Evolutionary conservation across 192 early-diverging fungal species (phyloP), one percentile per base, ranked within the genome.

Genomic region (Backusella westeae): DNA sequence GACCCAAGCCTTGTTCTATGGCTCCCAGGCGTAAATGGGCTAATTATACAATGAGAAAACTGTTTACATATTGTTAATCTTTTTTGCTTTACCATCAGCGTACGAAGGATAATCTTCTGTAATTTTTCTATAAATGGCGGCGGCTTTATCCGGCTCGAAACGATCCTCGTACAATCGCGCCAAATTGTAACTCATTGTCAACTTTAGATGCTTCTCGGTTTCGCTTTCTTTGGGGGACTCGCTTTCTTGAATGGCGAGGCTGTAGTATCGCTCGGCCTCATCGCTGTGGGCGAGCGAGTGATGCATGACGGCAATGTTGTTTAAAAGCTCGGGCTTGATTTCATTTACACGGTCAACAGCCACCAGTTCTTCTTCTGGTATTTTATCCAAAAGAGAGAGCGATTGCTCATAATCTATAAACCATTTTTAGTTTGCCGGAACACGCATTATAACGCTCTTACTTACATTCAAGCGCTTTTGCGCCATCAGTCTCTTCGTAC

Each of bases 251-350:
- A 87, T 66, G 34, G 89, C 87, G 12, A 84, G 77, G 5, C 75
- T 74, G 76, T 91, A 90, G 34, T 82, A 78, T 9, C 78, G 77
- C 44, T 86, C 82, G 0, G 82, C 86, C 2, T 83, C 36, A 14
- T 71, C 76, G 38, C 76, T 41, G 44, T 79, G 44, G 14, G 83
- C 87, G 10, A 88, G 83, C 44, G 89, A 72, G 41, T 95, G 94
- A 59, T 89, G 87, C 73, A 96, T 86, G 1, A 88, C 94, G n/a
- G 89, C 95, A 53, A 98, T 86, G 79, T 98, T 96, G 77, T 94
- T 98, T 81, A 93, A 85, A n/a, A 98, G 82, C 76, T 95, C 93
- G 0, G 91, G 70, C 32, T 71, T 71, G 26, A 71, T 35, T 39
- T 75, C 63, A 32, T 79, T 80, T 35, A 82, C 76, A 21, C 17